phyloP scores from a whole-genome alignment of 2,329 filamentous ascomycete species.

The Ascochyta rabiei region DNA sequence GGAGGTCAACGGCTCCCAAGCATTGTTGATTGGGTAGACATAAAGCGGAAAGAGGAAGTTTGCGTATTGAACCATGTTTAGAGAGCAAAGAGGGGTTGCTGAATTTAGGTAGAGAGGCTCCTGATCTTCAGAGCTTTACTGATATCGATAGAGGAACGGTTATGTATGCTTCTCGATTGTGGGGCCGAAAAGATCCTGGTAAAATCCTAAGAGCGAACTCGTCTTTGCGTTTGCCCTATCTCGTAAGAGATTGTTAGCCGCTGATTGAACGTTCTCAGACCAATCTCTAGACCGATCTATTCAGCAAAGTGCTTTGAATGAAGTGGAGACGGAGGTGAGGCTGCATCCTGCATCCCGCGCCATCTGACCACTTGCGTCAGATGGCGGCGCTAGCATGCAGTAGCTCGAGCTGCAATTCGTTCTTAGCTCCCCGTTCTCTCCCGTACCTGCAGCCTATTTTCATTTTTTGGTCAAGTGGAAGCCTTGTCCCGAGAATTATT shows the following conservation, averaged over 20 bases:
- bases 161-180: neutral
- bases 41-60: conserved; percentile 18
- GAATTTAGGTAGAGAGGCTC: neutral
- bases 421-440: neutral
- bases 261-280: neutral
- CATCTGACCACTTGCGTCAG: no score
- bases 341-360: neutral
- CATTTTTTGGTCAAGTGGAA: neutral
- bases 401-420: neutral
- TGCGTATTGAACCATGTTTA: conserved; percentile 14
- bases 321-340: neutral
- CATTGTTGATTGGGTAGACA: conserved; percentile 12
- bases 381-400: conserved; percentile 3
- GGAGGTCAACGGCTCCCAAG: conserved; percentile 11
- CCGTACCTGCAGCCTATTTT: neutral
- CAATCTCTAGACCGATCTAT: neutral
- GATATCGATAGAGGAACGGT: neutral
- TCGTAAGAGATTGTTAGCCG: neutral
- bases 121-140: neutral
- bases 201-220: neutral
- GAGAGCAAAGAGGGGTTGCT: no score
- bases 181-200: neutral
- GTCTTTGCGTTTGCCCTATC: neutral
- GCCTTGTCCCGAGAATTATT: no score
- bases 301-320: neutral